A percentile compares a stretch with the other conserved stretches of the same genome.
phyloP scores from a whole-genome alignment of 768 basidiomycete genomes.

The Artomyces pyxidatus region DNA sequence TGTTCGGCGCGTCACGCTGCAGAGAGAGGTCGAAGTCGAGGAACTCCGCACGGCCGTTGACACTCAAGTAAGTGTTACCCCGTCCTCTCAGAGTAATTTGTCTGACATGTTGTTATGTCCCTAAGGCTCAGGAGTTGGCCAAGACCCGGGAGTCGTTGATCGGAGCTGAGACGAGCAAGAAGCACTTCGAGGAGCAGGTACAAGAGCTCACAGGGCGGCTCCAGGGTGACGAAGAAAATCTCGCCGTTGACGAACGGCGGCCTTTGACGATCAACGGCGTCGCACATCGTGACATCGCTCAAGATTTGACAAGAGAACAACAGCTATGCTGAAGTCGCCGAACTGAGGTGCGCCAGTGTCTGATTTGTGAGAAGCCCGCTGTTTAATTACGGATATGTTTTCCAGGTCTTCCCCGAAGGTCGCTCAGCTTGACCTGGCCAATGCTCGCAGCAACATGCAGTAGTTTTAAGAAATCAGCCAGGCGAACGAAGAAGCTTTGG shows the following conservation, averaged over 20 bases:
- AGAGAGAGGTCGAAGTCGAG: conserved; percentile 74
- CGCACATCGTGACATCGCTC: conserved; percentile 28
- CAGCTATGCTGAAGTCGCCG: conserved; percentile 82
- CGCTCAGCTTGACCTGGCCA: conserved; percentile 65
- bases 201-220: conserved; percentile 55
- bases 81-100: no score
- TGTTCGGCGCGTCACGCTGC: conserved; percentile 62
- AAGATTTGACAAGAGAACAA: conserved; percentile 57
- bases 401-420: conserved; percentile 67
- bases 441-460: conserved; percentile 63
- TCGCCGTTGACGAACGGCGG: conserved; percentile 78
- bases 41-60: conserved; percentile 70
- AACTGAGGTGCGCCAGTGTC: conserved; percentile 52
- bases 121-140: conserved; percentile 53
- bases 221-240: conserved; percentile 75
- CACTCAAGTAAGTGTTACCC: conserved; percentile 59
- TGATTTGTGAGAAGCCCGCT: not conserved
- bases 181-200: conserved; percentile 66
- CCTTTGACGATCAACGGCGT: conserved; percentile 25
- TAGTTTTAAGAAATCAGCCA: conserved; percentile 85
- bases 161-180: conserved; percentile 70
- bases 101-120: no score
- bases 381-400: not conserved
- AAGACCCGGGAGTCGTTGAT: conserved; percentile 64
- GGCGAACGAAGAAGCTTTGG: conserved; percentile 71